phyloP scores from a whole-genome alignment of 257 asterid genomes.

The Eucommia ulmoides region DNA sequence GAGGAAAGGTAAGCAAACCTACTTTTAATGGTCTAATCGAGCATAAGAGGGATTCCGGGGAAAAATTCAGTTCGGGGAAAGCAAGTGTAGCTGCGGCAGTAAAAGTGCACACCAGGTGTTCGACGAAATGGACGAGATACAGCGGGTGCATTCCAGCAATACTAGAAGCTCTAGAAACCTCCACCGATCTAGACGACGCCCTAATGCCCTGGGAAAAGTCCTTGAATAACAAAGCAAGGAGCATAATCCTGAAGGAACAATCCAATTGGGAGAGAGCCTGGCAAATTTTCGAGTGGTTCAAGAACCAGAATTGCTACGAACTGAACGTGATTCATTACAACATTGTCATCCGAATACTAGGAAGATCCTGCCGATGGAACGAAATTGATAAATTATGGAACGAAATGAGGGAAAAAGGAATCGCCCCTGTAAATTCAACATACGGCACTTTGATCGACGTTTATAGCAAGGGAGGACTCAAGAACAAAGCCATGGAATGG shows the following conservation, averaged over 20 bases:
- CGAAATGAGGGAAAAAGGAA: slow-evolving; percentile 49
- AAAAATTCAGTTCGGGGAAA: neutral
- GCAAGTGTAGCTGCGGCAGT: slow-evolving; percentile 15
- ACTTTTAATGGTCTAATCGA: neutral
- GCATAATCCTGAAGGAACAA: slow-evolving; percentile 88
- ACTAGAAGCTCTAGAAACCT: slow-evolving; percentile 49
- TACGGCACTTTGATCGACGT: slow-evolving; percentile 93
- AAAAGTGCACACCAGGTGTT: slow-evolving; percentile 42
- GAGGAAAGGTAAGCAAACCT: neutral
- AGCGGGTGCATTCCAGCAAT: slow-evolving; percentile 74
- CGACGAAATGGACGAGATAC: slow-evolving; percentile 76
- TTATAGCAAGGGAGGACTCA: slow-evolving; percentile 56
- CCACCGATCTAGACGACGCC: slow-evolving; percentile 59
- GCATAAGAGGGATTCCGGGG: slow-evolving; percentile 6
- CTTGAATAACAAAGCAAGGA: slow-evolving; percentile 71
- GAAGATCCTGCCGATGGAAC: slow-evolving; percentile 51
- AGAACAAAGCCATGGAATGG: slow-evolving; percentile 58
- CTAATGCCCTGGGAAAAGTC: slow-evolving; percentile 65
- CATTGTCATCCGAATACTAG: slow-evolving; percentile 68
- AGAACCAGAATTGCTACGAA: slow-evolving; percentile 55
- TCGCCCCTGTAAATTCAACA: slow-evolving; percentile 66
- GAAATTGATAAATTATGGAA: slow-evolving; percentile 54
- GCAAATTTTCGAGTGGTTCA: slow-evolving; percentile 89
- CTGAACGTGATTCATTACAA: slow-evolving; percentile 87
- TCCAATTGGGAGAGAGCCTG: slow-evolving; percentile 65